Percentiles rank a stretch among this genome's conserved stretches.
phyloP scores from a whole-genome alignment of 2,329 filamentous ascomycete species.

The Phaeoacremonium minimum region DNA sequence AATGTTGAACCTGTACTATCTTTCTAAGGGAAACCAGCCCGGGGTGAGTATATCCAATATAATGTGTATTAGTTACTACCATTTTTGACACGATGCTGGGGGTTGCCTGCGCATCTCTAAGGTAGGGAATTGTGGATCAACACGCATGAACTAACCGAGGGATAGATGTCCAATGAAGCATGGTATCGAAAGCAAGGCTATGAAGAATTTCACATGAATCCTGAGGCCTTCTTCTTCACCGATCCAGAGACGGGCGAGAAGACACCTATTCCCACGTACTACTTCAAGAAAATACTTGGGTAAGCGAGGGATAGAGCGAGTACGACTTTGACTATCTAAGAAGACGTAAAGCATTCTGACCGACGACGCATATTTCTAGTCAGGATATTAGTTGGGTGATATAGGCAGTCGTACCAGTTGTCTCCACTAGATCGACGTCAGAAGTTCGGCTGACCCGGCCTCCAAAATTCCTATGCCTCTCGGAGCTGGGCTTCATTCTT shows the following conservation, averaged over 20 bases:
- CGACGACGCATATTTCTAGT: too few relatives aligned
- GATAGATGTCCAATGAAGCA: slow-evolving; percentile 3
- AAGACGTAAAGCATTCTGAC: too few relatives aligned
- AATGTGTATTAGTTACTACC: slow-evolving; percentile 1
- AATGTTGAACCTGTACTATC: too few relatives aligned
- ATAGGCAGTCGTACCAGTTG: too few relatives aligned
- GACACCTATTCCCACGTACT: slow-evolving; percentile 6
- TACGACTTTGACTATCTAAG: too few relatives aligned
- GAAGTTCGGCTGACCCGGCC: too few relatives aligned
- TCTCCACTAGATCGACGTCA: too few relatives aligned
- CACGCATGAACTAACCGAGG: slow-evolving; percentile 4
- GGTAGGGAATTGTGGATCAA: slow-evolving; percentile 1
- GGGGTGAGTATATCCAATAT: not conserved
- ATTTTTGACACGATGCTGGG: slow-evolving; percentile 8
- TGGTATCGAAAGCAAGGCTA: slow-evolving; percentile 11
- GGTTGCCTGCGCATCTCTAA: slow-evolving; percentile 9
- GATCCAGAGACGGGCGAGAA: slow-evolving; percentile 7
- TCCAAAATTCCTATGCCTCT: too few relatives aligned
- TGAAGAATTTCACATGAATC: slow-evolving; percentile 1
- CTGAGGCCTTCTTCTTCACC: slow-evolving; percentile 4
- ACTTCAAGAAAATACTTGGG: slow-evolving; percentile 3
- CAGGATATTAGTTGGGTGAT: too few relatives aligned
- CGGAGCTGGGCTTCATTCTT: too few relatives aligned
- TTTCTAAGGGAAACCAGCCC: too few relatives aligned
- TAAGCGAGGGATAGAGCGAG: too few relatives aligned